Percentiles rank a stretch among this genome's conserved stretches.
Evolutionary conservation across 306 rosid genomes (phyloP).

Genomic region (Cucurbita pepo): DNA sequence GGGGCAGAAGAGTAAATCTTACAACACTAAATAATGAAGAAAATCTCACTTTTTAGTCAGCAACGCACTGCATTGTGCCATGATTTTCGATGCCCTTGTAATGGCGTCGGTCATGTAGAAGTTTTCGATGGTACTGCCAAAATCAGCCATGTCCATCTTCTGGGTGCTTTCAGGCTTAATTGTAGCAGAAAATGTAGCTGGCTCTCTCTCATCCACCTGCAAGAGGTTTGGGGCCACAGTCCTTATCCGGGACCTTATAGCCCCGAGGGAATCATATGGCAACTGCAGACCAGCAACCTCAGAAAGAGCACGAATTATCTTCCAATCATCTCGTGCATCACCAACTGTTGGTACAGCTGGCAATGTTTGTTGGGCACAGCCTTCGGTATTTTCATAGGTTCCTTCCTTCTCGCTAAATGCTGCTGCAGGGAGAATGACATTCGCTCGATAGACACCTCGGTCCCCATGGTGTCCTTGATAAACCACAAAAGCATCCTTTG

Average conservation of each 20-base stretch:
- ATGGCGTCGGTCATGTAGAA: constrained; percentile 97
- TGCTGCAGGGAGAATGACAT: constrained; percentile 67
- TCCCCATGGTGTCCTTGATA: constrained; percentile 99
- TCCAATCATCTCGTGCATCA: constrained; percentile 98
- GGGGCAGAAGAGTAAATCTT: constrained; percentile 1
- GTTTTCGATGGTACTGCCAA: constrained; percentile 51
- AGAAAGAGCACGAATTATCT: constrained; percentile 77
- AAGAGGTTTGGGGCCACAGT: constrained; percentile 84
- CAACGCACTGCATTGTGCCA: constrained; percentile 93
- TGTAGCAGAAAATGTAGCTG: constrained; percentile 54
- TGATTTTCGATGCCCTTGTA: constrained; percentile 95
- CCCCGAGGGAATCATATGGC: constrained; percentile 63
- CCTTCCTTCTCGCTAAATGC: constrained; percentile 99
- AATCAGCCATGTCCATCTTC: constrained; percentile 36
- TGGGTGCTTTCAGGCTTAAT: constrained; percentile 41
- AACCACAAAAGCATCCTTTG: constrained; percentile 78
- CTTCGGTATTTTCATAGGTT: constrained; percentile 81
- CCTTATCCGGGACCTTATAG: constrained; percentile 46
- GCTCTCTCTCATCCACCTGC: constrained; percentile 60
- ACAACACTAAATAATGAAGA: constrained; percentile 20
- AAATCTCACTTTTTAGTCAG: constrained; percentile 60
- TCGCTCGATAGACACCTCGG: constrained; percentile 73
- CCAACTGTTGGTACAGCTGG: constrained; percentile 98
- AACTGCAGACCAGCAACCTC: constrained; percentile 62
- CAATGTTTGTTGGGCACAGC: constrained; percentile 73